Evolutionary conservation across 768 basidiomycete genomes (phyloP), one percentile per base, ranked within the genome.

Genomic region (Russula brevipes): DNA sequence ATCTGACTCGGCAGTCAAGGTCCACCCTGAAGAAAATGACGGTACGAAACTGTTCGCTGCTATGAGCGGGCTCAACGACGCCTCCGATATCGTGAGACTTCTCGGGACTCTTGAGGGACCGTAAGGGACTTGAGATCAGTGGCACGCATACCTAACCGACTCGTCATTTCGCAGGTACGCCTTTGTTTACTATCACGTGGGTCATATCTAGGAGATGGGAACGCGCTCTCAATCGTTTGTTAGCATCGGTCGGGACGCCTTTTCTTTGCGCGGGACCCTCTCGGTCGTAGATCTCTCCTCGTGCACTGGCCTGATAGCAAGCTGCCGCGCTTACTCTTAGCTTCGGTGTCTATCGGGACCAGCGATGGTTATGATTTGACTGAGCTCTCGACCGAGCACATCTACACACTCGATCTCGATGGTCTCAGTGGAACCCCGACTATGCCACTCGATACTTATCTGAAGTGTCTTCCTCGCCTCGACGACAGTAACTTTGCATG

Each of bases 261-360:
- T 9, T 89, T 83, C 74, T 93, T 88, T 69, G 88, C 81, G 16
- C 80, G 91, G 57, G 93, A 96, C 73, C 91, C 91, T 3, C 81
- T 94, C 2, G 93, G 93, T 7, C 82, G 93, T 42, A 82, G 94
- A 52, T 94, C 93, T n/a, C 79, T 96, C 7, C 76, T 96, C 7
- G 76, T 91, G 38, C 88, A 88, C 61, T 77, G 73, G 61, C 87
- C 88, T 35, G 80, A 79, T 14, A 44, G 65, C 1, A 54, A 58
- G 17, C 74, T 74, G 5, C 85, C 87, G 0, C 80, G 80, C 63
- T 76, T 92, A 47, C 70, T 89, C 38, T 74, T 94, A 33, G 72
- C 85, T 8, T 93, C 91, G 0, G 85, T 85, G 4, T 86, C 88
- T 5, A 72, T 76, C 24, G 87, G 87, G 6, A 42, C 67, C 10